phyloP scores from a whole-genome alignment of 2,329 filamentous ascomycete species.

The Escovopsis sp. region DNA sequence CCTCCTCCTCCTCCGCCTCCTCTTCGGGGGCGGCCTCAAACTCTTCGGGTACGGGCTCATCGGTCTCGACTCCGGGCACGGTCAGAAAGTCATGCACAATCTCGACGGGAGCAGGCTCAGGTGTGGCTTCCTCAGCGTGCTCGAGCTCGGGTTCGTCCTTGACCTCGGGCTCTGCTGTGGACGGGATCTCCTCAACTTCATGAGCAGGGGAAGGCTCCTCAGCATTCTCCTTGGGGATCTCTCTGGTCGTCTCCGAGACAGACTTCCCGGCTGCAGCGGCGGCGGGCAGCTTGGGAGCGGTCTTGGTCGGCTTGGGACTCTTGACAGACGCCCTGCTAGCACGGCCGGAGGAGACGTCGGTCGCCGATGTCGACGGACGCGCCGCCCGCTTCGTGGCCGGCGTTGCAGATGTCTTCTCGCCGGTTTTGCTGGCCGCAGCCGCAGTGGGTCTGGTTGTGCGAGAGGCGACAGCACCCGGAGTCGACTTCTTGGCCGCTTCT shows the following conservation, averaged over 20 bases:
- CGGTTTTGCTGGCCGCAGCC: constrained; percentile 50
- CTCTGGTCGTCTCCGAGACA: not conserved
- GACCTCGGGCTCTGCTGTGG: not conserved
- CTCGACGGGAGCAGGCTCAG: constrained; percentile 6
- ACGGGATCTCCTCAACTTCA: not conserved
- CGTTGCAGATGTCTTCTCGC: constrained; percentile 42
- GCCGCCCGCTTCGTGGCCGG: constrained; percentile 29
- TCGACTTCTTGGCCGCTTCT: constrained; percentile 31
- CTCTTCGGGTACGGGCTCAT: constrained; percentile 2
- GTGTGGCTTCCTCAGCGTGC: constrained; percentile 4
- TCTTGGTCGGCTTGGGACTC: constrained; percentile 1
- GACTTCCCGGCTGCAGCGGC: not conserved
- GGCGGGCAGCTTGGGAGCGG: not conserved
- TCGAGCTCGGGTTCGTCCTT: constrained; percentile 1
- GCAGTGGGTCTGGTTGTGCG: constrained; percentile 70
- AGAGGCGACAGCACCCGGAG: constrained; percentile 55
- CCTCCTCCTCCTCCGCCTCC: not conserved
- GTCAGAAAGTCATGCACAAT: constrained; percentile 4
- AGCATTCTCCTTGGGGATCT: no score
- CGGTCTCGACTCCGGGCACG: constrained; percentile 4
- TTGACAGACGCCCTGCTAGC: not conserved
- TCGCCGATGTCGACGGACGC: constrained; percentile 10
- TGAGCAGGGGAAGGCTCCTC: not conserved
- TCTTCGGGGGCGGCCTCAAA: not conserved
- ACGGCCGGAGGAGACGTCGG: constrained; percentile 9